A percentile compares a stretch with the other conserved stretches of the same genome.
These are phyloP conservation scores for Tetracladium setigerum DNA, from an alignment of 495 filamentous ascomycete genomes.

Conservation along the genomic window DNA sequence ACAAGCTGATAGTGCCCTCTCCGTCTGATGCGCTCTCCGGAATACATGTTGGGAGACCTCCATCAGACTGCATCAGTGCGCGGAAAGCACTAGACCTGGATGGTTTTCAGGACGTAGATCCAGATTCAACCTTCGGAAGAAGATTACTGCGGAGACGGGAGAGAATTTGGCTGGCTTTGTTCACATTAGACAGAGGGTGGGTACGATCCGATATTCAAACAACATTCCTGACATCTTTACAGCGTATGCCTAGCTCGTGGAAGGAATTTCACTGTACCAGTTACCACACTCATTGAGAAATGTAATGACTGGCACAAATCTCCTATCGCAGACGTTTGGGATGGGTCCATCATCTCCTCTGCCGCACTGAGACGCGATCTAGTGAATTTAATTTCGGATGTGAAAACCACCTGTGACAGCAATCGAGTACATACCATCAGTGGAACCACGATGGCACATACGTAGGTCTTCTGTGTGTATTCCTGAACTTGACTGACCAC, in stretches of 20 bases:
- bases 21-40: constrained; percentile 36
- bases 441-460: constrained; percentile 47
- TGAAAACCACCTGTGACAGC: constrained; percentile 57
- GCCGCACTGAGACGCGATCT: constrained; percentile 59
- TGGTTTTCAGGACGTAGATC: constrained; percentile 56
- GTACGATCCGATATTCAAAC: background rate
- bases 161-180: constrained; percentile 62
- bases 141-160: constrained; percentile 56
- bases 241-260: constrained; percentile 65
- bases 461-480: constrained; percentile 29
- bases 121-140: constrained; percentile 48
- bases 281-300: constrained; percentile 54
- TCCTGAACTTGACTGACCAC: constrained; percentile 1
- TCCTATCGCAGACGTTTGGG: constrained; percentile 54
- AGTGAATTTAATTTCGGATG: constrained; percentile 49
- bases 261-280: constrained; percentile 56
- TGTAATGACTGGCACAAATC: constrained; percentile 63
- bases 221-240: constrained; percentile 2
- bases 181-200: constrained; percentile 65
- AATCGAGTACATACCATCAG: constrained; percentile 37
- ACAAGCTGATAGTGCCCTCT: constrained; percentile 57
- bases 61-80: constrained; percentile 59
- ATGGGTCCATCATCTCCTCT: constrained; percentile 62
- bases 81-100: constrained; percentile 58
- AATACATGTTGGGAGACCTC: constrained; percentile 41